phyloP scores from a whole-genome alignment of 2,329 filamentous ascomycete species.

The Penicillium sp. region DNA sequence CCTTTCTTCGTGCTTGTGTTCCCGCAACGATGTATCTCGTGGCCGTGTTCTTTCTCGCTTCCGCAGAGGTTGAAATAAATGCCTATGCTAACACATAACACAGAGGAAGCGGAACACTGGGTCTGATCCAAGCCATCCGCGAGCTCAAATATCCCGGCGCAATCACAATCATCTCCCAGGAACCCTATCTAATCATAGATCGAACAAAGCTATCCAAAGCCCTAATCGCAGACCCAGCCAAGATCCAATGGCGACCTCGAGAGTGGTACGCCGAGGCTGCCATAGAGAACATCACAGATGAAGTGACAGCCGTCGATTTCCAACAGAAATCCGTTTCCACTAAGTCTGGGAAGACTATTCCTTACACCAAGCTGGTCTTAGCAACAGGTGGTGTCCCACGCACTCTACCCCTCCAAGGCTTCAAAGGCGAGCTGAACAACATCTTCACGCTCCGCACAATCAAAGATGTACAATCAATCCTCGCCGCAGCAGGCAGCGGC shows the following conservation, averaged over 20 bases:
- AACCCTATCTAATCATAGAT: slow-evolving; percentile 86
- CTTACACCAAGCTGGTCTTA: slow-evolving; percentile 85
- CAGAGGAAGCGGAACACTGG: slow-evolving; percentile 78
- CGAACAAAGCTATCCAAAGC: slow-evolving; percentile 95
- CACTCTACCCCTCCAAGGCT: slow-evolving; percentile 74
- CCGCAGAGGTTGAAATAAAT: too few species aligned
- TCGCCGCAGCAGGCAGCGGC: slow-evolving; percentile 69
- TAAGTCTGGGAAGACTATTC: slow-evolving; percentile 65
- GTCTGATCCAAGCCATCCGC: slow-evolving; percentile 77
- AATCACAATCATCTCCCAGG: slow-evolving; percentile 79
- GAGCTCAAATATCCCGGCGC: slow-evolving; percentile 75
- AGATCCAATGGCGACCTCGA: slow-evolving; percentile 72
- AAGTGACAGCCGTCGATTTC: slow-evolving; percentile 76
- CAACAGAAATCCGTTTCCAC: slow-evolving; percentile 70
- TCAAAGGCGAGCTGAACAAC: slow-evolving; percentile 75
- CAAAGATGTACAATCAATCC: slow-evolving; percentile 74
- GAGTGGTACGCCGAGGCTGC: slow-evolving; percentile 70
- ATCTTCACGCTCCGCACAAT: slow-evolving; percentile 80
- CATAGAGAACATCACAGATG: slow-evolving; percentile 57
- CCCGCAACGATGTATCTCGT: too few species aligned
- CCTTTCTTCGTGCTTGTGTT: background rate
- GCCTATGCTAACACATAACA: slow-evolving; percentile 22
- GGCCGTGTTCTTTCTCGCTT: too few species aligned
- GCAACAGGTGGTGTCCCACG: slow-evolving; percentile 81
- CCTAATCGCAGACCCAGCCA: slow-evolving; percentile 74